Percentiles rank a stretch among this genome's conserved stretches.
Conservation (phyloP, 1,139 yeast species). For the Magnusiomyces fungicola region DNA sequence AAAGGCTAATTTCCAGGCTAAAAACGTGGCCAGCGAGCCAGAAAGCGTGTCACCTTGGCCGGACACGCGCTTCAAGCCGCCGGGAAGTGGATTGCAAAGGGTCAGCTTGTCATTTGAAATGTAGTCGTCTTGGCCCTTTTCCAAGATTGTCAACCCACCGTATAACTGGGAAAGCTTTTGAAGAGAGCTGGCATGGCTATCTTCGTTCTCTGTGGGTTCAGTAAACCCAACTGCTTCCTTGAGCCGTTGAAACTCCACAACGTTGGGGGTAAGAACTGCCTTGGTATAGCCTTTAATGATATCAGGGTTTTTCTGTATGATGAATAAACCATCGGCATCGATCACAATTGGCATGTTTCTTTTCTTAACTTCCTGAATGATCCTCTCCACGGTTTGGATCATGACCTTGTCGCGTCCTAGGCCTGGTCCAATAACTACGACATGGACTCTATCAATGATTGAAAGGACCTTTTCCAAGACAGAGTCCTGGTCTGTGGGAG, state of each 20-base stretch:
- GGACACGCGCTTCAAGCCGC: slow-evolving; percentile 71
- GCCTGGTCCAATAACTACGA: slow-evolving; percentile 89
- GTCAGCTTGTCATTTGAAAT: slow-evolving; percentile 45
- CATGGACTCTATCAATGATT: slow-evolving; percentile 63
- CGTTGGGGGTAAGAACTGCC: slow-evolving; percentile 82
- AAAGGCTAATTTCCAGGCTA: slow-evolving; percentile 61
- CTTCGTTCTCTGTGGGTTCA: slow-evolving; percentile 24
- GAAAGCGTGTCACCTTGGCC: slow-evolving; percentile 83
- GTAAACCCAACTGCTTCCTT: slow-evolving; percentile 42
- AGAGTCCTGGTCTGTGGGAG: slow-evolving; percentile 25
- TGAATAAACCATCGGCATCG: slow-evolving; percentile 82
- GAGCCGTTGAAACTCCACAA: slow-evolving; percentile 71
- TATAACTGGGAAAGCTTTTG: slow-evolving; percentile 45
- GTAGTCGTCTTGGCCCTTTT: slow-evolving; percentile 63
- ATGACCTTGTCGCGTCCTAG: slow-evolving; percentile 73
- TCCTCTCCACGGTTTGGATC: slow-evolving; percentile 50
- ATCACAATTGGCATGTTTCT: slow-evolving; percentile 58
- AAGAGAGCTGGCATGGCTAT: slow-evolving; percentile 26
- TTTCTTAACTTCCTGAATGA: slow-evolving; percentile 50
- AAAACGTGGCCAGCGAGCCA: slow-evolving; percentile 61
- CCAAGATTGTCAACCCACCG: slow-evolving; percentile 58
- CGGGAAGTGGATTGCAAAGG: slow-evolving; percentile 34
- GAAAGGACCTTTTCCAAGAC: slow-evolving; percentile 50
- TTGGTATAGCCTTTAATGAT: slow-evolving; percentile 44
- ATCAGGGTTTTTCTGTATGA: slow-evolving; percentile 51